These are phyloP conservation scores for Triticum monococcum DNA, from an alignment of 176 grass and related monocot species.

Conservation along the genomic window DNA sequence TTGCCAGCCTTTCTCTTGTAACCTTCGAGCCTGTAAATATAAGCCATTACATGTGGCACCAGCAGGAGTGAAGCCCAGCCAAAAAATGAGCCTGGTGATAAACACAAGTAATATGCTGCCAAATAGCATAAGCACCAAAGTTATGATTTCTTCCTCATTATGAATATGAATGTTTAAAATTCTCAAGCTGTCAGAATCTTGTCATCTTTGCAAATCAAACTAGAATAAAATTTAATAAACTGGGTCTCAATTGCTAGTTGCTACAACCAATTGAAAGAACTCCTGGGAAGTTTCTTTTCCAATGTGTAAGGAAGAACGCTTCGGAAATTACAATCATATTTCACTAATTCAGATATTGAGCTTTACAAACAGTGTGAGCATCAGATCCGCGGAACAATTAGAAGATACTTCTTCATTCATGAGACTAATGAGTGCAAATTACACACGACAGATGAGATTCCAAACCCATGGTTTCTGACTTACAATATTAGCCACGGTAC, in stretches of 20 bases:
- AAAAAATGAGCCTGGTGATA: not conserved
- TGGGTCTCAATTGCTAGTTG: constrained; percentile 8
- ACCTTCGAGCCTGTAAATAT: constrained; percentile 63
- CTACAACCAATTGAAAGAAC: not conserved
- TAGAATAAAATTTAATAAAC: not conserved
- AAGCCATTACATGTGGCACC: not conserved
- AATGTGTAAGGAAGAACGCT: not conserved
- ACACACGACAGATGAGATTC: constrained; percentile 3
- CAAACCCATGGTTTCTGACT: not conserved
- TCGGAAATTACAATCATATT: not conserved
- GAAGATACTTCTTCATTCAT: not conserved
- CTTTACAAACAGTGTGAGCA: not conserved
- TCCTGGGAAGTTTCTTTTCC: not conserved
- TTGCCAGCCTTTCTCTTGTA: constrained; percentile 94
- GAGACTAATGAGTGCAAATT: not conserved
- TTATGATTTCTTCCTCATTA: not conserved
- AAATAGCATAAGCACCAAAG: not conserved
- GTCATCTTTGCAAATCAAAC: constrained; percentile 2
- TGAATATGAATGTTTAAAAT: constrained; percentile 7
- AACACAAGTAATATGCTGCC: not conserved
- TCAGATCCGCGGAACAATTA: not conserved
- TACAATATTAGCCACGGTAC: not conserved
- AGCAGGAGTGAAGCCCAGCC: not conserved
- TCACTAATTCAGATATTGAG: constrained; percentile 12
- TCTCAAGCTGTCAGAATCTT: not conserved